Evolutionary conservation across 805 yeast genomes (phyloP), one percentile per base, ranked within the genome.

Genomic region (Vanderwaltozyma tropicalis): DNA sequence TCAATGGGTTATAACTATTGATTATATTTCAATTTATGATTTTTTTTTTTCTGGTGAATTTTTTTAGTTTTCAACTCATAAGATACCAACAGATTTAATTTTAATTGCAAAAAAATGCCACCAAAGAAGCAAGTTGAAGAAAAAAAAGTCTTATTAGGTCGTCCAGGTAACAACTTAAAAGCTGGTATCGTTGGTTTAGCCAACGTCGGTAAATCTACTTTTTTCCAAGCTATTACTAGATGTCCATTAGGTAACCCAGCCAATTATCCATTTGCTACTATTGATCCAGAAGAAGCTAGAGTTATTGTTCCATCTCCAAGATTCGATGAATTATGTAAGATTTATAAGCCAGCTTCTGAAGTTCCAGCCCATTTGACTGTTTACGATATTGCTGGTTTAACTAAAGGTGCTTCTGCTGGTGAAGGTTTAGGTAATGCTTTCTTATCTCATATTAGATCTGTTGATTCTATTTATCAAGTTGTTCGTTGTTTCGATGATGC

Each of bases 351-450:
- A 43, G 82, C 85, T 54, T 74, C 82, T 51, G 77, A 77, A 59
- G 87, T 89, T 42, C 96, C 96, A 42, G 96, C 97, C 14, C 80
- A 72, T 59, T 77, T 89, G 63, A 89, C 96, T 41, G 78, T 92
- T 41, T 87, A 84, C 57, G 98, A 92, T 68, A 92, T 92, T 65
- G 98, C 98, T 42, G 98, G 98, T 63, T 72, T 92, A 61, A 89
- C 97, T 48, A 85, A 85, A 67, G 96, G 96, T 67, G 96, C 97
- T 28, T 78, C 86, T 43, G 80, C 83, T 38, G 97, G 97, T 63
- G 96, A 87, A 67, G 98, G 98, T 61, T 76, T 92, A 49, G 98
- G 98, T 59, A 92, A 92, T 64, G 94, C 95, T 46, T 92, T 92
- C 74, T 76, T 92, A 68, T 80, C 95, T 50, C 88, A 92, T 63